Base-by-base conservation (phyloP, 805 yeast species). In the Starmerella bacillaris region DNA sequence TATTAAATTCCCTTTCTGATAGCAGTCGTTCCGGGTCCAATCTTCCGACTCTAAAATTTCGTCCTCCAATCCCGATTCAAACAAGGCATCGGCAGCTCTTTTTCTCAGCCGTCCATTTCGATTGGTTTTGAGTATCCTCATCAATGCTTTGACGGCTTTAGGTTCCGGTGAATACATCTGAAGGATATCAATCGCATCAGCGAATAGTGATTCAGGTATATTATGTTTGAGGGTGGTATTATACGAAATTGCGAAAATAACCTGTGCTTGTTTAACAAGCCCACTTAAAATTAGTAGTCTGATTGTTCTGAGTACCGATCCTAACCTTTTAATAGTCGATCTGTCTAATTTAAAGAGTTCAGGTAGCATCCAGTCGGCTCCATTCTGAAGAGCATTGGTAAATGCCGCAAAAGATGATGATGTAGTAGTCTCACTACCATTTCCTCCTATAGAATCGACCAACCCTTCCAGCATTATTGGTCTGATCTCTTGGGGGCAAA, bases 181-280 rank as follows among this genome's bases (percentile, higher is more conserved):
- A 11, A 42, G 17, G 17, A 40, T 37, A 21, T 42, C 43, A n/a
- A 42, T 33, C n/a, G 43, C 41, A 12, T 37, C 44, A 3, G 19
- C 3, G 16, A 37, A 9, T 2, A 24, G 15, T 8, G 28, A 72
- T 50, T 0, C 51, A 37, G 5, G 57, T 30, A 34, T 60, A 61
- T 59, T 48, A 1, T 70, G 65, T 38, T 64, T 65, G 22, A 75
- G 54, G 36, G 73, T 75, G 22, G 71, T 50, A 47, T 75, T 75
- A 55, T 63, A 71, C 4, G 67, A 52, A 21, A 71, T 54, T 1
- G 67, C 58, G 30, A 58, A 68, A 4, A 72, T 56, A 46, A 15
- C 53, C 4, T 18, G 20, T 1, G 17, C 19, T 3, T 31, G 15
- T 1, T 26, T 9, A 11, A 22, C 35, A n/a, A 21, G 20, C 3